A percentile compares a stretch with the other conserved stretches of the same genome.
phyloP scores from a whole-genome alignment of 345 rosid species.

The Reutealis trisperma region DNA sequence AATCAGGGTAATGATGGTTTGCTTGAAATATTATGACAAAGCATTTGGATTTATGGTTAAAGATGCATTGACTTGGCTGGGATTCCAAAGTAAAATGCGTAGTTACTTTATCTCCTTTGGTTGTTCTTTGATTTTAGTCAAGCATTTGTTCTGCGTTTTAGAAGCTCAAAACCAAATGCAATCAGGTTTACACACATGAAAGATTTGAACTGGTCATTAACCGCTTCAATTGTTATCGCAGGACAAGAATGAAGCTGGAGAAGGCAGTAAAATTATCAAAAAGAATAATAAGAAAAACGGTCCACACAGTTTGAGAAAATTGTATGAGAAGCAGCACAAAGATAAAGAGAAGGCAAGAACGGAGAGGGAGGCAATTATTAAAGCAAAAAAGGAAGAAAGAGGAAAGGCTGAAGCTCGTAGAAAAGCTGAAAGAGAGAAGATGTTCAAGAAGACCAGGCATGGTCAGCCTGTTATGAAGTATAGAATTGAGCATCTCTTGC shows the following conservation, averaged over 20 bases:
- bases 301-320: slow-evolving; percentile 39
- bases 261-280: slow-evolving; percentile 28
- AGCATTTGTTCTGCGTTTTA: not conserved
- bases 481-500: slow-evolving; percentile 80
- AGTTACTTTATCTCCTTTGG: not conserved
- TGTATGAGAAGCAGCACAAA: slow-evolving; percentile 67
- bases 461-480: slow-evolving; percentile 97
- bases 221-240: slow-evolving; percentile 10
- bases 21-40: not conserved
- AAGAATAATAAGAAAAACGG: slow-evolving; percentile 35
- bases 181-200: not conserved
- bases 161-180: not conserved
- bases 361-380: slow-evolving; percentile 59
- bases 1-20: not conserved
- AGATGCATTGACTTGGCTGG: not conserved
- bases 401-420: slow-evolving; percentile 70
- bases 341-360: slow-evolving; percentile 65
- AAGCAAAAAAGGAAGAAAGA: slow-evolving; percentile 66
- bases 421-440: slow-evolving; percentile 59
- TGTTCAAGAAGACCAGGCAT: slow-evolving; percentile 68
- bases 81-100: not conserved
- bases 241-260: slow-evolving; percentile 34
- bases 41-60: slow-evolving; percentile 8
- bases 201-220: not conserved
- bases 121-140: not conserved